Evolutionary conservation across 2,329 filamentous ascomycete genomes (phyloP).

Genomic region (Aspergillus calidoustus): DNA sequence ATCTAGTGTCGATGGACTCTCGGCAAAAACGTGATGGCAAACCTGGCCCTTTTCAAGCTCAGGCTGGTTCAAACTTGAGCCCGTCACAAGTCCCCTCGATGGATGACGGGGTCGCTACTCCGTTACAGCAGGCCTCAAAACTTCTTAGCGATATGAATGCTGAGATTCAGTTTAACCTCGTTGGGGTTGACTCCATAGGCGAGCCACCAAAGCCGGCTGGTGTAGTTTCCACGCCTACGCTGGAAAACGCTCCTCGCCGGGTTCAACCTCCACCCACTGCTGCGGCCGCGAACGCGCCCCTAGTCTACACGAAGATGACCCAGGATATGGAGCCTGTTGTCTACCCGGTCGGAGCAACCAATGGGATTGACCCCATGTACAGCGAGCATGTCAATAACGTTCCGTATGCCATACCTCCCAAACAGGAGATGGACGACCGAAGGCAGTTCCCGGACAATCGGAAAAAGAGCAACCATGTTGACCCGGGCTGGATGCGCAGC

Average conservation of each 20-base stretch:
- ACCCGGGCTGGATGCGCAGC: constrained; percentile 67
- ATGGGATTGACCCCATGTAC: constrained; percentile 93
- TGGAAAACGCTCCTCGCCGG: constrained; percentile 55
- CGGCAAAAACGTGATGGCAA: constrained; percentile 67
- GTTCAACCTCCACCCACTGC: constrained; percentile 48
- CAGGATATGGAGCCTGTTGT: constrained; percentile 73
- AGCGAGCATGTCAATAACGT: constrained; percentile 94
- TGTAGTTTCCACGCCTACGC: constrained; percentile 60
- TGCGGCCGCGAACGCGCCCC: constrained; percentile 53
- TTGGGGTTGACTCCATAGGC: constrained; percentile 68
- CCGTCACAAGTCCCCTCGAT: constrained; percentile 51
- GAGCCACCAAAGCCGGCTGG: constrained; percentile 61
- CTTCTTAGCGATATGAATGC: constrained; percentile 68
- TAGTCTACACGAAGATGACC: constrained; percentile 56
- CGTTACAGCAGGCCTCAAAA: constrained; percentile 70
- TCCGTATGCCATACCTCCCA: constrained; percentile 77
- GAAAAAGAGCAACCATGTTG: constrained; percentile 65
- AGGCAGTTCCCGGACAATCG: constrained; percentile 55
- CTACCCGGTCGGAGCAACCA: constrained; percentile 87
- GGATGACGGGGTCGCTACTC: constrained; percentile 69
- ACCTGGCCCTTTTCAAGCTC: constrained; percentile 46
- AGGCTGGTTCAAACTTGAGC: constrained; percentile 47
- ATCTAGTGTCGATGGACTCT: constrained; percentile 67
- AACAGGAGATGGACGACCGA: constrained; percentile 58
- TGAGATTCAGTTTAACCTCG: constrained; percentile 66